Percentiles rank a stretch among this genome's conserved stretches.
These are phyloP conservation scores for Pythium chondricola DNA, from an alignment of 352 stramenopile species.

Conservation along the genomic window DNA sequence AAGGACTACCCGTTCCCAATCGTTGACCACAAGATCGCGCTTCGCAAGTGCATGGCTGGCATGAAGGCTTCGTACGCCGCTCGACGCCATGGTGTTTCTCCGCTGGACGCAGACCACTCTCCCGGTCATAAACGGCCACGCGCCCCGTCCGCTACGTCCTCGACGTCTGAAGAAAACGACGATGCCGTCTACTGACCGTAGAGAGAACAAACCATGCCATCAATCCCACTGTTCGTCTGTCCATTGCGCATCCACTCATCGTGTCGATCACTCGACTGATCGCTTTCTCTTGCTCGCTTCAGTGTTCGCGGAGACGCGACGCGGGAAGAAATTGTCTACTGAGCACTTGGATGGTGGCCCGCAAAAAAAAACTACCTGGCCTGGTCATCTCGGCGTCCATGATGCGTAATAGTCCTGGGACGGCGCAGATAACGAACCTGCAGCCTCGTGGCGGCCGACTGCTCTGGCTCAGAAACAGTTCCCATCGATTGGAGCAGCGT, in stretches of 20 bases:
- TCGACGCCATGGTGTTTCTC: slow-evolving; percentile 15
- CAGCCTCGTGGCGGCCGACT: no score
- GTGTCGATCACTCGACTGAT: slow-evolving; percentile 1
- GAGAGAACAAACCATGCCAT: slow-evolving; percentile 1
- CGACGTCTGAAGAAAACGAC: slow-evolving; percentile 6
- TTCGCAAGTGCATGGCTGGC: slow-evolving; percentile 87
- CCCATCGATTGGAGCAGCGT: not conserved
- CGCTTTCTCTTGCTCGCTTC: not conserved
- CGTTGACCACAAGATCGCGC: slow-evolving; percentile 89
- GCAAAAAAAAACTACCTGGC: no score
- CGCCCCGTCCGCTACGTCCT: slow-evolving; percentile 7
- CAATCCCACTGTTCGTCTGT: not conserved
- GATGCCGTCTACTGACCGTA: slow-evolving; percentile 13
- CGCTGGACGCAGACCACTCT: slow-evolving; percentile 3
- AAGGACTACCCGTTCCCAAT: slow-evolving; percentile 94
- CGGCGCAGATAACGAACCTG: no score
- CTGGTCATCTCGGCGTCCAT: no score
- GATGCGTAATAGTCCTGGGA: not conserved
- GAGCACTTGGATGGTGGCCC: no score
- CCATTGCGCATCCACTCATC: not conserved
- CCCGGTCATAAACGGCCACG: slow-evolving; percentile 11
- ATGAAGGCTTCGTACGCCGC: slow-evolving; percentile 81
- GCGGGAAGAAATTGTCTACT: no score
- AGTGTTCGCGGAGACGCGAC: no score
- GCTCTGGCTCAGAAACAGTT: no score